Percentiles rank a stretch among this genome's conserved stretches.
These are phyloP conservation scores for Rhododendron williamsianum DNA, from an alignment of 148 eudicot genomes.

Conservation along the genomic window DNA sequence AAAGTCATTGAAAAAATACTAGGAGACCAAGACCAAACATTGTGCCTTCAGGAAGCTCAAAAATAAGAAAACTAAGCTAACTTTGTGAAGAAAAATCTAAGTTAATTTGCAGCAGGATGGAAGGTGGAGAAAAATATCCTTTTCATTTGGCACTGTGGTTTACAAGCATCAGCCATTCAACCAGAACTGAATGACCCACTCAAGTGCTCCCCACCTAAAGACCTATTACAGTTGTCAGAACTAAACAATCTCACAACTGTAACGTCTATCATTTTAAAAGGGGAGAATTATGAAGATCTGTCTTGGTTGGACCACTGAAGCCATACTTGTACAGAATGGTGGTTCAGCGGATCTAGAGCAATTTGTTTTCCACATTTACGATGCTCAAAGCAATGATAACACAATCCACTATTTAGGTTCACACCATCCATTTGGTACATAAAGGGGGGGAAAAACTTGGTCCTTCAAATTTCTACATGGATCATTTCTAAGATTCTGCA, in stretches of 20 bases:
- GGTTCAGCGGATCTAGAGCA: not conserved
- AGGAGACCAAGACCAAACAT: not conserved
- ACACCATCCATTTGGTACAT: not conserved
- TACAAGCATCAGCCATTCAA: not conserved
- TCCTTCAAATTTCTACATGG: too few relatives aligned
- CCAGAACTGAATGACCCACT: not conserved
- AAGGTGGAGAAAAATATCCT: not conserved
- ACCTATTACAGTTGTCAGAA: not conserved
- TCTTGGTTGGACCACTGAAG: not conserved
- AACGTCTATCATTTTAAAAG: not conserved
- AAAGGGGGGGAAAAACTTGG: not conserved
- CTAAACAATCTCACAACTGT: not conserved
- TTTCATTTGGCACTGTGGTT: not conserved
- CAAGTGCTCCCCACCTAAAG: not conserved
- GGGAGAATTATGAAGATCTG: not conserved
- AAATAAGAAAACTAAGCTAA: not conserved
- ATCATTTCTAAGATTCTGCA: not conserved
- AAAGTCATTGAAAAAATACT: not conserved
- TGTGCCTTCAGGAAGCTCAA: constrained; percentile 1
- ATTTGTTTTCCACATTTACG: not conserved
- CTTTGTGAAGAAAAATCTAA: not conserved
- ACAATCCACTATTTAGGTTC: not conserved
- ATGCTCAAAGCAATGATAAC: not conserved
- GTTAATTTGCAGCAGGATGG: not conserved
- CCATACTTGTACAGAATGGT: not conserved